A percentile compares a stretch with the other conserved stretches of the same genome.
Evolutionary conservation across 208 protist species (phyloP).

Genomic region (Leishmania major): DNA sequence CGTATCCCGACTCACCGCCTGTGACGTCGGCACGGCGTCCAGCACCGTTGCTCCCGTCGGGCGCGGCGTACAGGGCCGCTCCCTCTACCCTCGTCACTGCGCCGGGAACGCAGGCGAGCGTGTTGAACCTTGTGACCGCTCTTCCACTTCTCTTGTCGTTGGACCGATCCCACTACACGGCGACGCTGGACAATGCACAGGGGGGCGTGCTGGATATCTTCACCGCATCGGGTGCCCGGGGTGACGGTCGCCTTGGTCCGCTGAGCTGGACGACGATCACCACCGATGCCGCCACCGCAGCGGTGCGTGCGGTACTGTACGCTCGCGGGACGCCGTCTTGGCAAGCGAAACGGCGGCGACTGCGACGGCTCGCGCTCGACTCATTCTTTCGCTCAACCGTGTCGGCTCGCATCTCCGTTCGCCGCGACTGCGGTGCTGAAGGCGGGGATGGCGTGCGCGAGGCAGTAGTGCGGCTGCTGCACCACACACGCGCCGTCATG

Average conservation of each 20-base stretch:
- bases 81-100: not conserved
- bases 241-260: not conserved
- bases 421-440: not conserved
- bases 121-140: conserved; percentile 27
- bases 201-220: not conserved
- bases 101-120: conserved; percentile 3
- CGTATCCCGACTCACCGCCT: not conserved
- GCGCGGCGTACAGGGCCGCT: not conserved
- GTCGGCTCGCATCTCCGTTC: conserved; percentile 14
- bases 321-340: conserved; percentile 4
- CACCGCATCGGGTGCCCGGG: not conserved
- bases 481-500: conserved; percentile 26
- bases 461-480: conserved; percentile 12
- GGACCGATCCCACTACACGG: conserved; percentile 16
- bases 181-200: conserved; percentile 5
- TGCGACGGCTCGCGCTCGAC: conserved; percentile 25
- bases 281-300: conserved; percentile 20
- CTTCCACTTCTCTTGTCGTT: conserved; percentile 31
- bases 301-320: conserved; percentile 21
- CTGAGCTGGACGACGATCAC: not conserved
- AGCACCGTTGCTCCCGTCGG: not conserved
- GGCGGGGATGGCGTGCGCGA: conserved; percentile 17
- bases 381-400: conserved; percentile 24
- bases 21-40: not conserved
- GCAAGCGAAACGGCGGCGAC: conserved; percentile 14